These are phyloP conservation scores for Ceratobasidium sp. DNA, from an alignment of 1,284 basidiomycete genomes.

Conservation along the genomic window DNA sequence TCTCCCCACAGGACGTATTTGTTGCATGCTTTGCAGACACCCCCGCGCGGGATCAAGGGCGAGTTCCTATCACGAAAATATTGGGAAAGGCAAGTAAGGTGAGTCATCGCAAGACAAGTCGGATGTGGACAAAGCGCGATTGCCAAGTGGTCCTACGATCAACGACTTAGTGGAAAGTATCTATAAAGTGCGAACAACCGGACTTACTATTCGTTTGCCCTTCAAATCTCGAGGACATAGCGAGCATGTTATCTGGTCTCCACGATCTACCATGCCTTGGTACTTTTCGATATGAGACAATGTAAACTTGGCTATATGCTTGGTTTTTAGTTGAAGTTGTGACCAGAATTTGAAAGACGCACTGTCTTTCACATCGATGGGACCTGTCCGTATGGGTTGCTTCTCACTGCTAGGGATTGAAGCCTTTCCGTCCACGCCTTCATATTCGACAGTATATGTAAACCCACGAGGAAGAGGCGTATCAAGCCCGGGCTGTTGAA, in stretches of 20 bases:
- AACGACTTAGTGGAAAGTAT: too few species aligned
- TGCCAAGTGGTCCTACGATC: constrained; percentile 62
- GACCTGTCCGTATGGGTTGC: constrained; percentile 60
- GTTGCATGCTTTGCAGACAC: constrained; percentile 64
- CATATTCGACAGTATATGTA: constrained; percentile 62
- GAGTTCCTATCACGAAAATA: constrained; percentile 45
- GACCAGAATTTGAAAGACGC: constrained; percentile 13
- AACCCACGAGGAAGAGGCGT: constrained; percentile 60
- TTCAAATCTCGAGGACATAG: constrained; percentile 61
- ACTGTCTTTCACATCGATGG: constrained; percentile 74
- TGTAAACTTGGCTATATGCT: constrained; percentile 59
- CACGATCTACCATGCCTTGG: constrained; percentile 52
- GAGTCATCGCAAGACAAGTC: constrained; percentile 63
- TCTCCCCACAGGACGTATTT: constrained; percentile 74
- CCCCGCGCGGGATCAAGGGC: constrained; percentile 66
- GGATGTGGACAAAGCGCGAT: constrained; percentile 60
- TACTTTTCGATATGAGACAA: constrained; percentile 63
- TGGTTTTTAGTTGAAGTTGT: neutral
- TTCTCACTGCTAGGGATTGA: constrained; percentile 51
- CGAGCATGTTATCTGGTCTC: constrained; percentile 55
- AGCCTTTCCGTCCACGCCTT: constrained; percentile 73
- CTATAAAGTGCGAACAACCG: too few species aligned
- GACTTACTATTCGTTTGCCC: constrained; percentile 56
- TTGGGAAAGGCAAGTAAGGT: constrained; percentile 72
- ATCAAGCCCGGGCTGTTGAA: constrained; percentile 43